Conservation (phyloP, 2,329 filamentous ascomycete species). For the Sporothrix brasiliensis region DNA sequence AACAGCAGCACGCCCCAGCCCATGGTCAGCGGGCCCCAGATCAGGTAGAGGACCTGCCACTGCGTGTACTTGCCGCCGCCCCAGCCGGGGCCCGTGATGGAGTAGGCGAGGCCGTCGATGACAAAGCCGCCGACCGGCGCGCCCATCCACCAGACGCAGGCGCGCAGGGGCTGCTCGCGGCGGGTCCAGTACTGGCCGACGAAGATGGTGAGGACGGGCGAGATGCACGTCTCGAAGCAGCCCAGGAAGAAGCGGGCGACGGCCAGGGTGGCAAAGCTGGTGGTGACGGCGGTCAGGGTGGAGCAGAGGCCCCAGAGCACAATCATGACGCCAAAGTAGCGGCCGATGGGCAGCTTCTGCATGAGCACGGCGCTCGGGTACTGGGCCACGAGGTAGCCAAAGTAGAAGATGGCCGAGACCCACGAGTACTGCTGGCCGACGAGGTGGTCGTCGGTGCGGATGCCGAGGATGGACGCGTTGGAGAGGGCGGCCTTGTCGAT, state of each 20-base stretch:
- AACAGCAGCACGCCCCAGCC: slow-evolving; percentile 40
- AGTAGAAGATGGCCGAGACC: slow-evolving; percentile 50
- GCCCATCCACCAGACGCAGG: slow-evolving; percentile 33
- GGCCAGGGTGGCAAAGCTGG: slow-evolving; percentile 29
- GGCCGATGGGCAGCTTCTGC: slow-evolving; percentile 48
- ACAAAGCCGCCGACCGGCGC: slow-evolving; percentile 30
- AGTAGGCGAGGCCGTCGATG: slow-evolving; percentile 29
- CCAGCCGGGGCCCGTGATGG: slow-evolving; percentile 28
- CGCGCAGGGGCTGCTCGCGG: slow-evolving; percentile 32
- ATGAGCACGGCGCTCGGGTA: slow-evolving; percentile 47
- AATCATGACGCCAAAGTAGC: slow-evolving; percentile 49
- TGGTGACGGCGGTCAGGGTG: slow-evolving; percentile 10
- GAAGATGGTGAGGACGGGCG: slow-evolving; percentile 31
- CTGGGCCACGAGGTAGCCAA: slow-evolving; percentile 48
- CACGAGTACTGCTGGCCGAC: slow-evolving; percentile 48
- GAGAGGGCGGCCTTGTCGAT: slow-evolving; percentile 32
- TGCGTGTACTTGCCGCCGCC: slow-evolving; percentile 29
- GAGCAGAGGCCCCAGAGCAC: slow-evolving; percentile 38
- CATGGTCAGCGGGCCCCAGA: slow-evolving; percentile 42
- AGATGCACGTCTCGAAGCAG: slow-evolving; percentile 32
- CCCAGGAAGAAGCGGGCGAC: slow-evolving; percentile 33
- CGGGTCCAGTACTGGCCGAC: slow-evolving; percentile 33
- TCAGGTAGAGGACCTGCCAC: slow-evolving; percentile 42
- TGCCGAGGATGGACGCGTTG: slow-evolving; percentile 32
- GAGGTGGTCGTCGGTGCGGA: slow-evolving; percentile 30